Evolutionary conservation across 208 protist species (phyloP), one percentile per base, ranked within the genome.

Genomic region (Crithidia bombi): DNA sequence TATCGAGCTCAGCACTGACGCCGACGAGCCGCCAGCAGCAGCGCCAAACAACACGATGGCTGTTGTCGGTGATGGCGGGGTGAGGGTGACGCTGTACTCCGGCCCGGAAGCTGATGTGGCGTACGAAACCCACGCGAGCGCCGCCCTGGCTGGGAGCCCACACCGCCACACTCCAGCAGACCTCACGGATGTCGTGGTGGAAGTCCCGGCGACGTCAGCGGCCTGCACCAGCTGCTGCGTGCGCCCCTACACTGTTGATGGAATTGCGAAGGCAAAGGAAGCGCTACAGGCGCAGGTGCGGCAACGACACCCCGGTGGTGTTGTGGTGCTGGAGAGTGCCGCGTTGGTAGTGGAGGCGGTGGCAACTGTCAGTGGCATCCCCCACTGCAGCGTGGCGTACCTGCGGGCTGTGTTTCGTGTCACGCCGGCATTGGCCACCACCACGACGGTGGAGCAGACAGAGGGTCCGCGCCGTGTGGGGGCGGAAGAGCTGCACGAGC

Each of bases 331-430:
- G 47, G 61, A 70, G 5, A 39, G 19, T 12, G 69, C 78, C 9
- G 78, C 85, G 61, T 79, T 94, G 44, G 78, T 90, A 9, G 66
- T 89, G 54, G 89, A 92, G 54, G 76, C 76, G 28, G 61, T 69
- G 17, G 58, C 85, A 7, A 75, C 84, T 1, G 82, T 90, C 54
- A 90, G 81, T 49, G 89, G 89, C 39, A 72, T 95, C 26, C 86
- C 86, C 3, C 67, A 79, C 46, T 66, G 86, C 32, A 65, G 63
- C 35, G 75, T 81, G 33, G 83, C 82, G 11, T 90, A 81, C 67
- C 57, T 92, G 9, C 75, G 66, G 0, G 85, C 73, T 10, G 75
- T 49, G 11, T 82, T 82, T 33, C 36, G 19, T 7, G 39, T 65
- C 2, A 55, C 59, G 6, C 59, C 44, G 5, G 21, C 26, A 1